Base-by-base conservation (phyloP, 169 alveolate species). In the Cryptosporidium felis region DNA sequence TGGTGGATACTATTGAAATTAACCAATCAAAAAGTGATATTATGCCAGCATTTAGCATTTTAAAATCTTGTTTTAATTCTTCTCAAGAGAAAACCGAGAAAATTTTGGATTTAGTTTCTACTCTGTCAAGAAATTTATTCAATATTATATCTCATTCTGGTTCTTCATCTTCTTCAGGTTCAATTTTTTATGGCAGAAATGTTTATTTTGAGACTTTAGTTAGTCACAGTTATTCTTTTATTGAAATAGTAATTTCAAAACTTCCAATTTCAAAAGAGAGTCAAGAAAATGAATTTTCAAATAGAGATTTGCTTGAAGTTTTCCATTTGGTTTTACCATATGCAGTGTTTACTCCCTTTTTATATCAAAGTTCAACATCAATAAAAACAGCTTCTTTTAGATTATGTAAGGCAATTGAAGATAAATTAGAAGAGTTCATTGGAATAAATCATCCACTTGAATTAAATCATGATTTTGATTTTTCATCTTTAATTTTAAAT, bases 1-100 rank as follows among this genome's bases (percentile, higher is more conserved):
- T 74, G 53, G 45, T 74, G 21, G 85, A 74, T 74, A 74, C 85
- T 8, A n/a, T 74, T 9, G 85, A 74, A 26, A 32, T 34, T 74
- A 8, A 21, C 23, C 44, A 30, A 6, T 36, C 63, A 16, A 34
- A 8, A 12, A 28, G 49, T 14, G 26, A 30, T 26, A 16, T 46
- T 14, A 36, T 74, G 10, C 85, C 85, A 38, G 10, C 41, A 6
- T 74, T 18, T 36, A 10, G 36, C 6, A 9, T 74, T 8, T 8
- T 74, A 23, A n/a, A 51, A 28, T 4, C 30, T 36, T 49, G 85
- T 32, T 56, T 38, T 38, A 30, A 74, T 16, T 23, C 66, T 51
- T 10, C 30, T 18, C 14, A 74, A 5, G 26, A 47, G n/a, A 66
- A n/a, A 47, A 47, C n/a, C 51, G 18, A 46, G 18, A 59, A 61